Base-by-base conservation (phyloP, 805 yeast genomes). In the Suhomyces sp. region DNA sequence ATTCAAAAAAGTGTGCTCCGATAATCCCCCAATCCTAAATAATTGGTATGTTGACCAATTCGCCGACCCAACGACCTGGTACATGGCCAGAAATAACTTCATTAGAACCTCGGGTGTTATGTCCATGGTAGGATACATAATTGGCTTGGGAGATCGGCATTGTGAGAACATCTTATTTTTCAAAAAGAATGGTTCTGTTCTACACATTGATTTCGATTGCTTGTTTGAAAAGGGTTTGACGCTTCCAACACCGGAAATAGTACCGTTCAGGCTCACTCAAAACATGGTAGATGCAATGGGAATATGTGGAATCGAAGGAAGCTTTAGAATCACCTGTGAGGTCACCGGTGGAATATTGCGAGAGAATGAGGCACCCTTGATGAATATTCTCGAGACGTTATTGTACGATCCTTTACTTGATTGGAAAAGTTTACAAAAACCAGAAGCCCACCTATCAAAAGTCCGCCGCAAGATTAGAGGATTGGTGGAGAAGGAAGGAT, bases 151-250 rank as follows among this genome's bases (percentile, higher is more conserved):
- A 21, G 99, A 94, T 68, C 78, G 99, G 39, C 99, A 94, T 65
- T 87, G 97, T 59, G 99, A 94, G 63, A 94, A 94, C 62, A 82
- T 94, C 19, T 69, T 94, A 50, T 72, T 93, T 37, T 80, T 85
- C 60, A 85, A 86, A 54, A 80, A 77, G 41, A 80, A 85, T 3
- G 99, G 99, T 1, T 83, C 83, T 7, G 82, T 90, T 0, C 69
- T 94, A 55, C 99, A 94, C 66, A 97, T 94, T 50, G 99, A 96
- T 69, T 94, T 94, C 67, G 98, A 96, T 64, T 93, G 98, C 72
- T 73, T 94, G 41, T 94, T 96, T 63, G 98, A 93, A 52, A 94
- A 93, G 64, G 89, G 88, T 21, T 70, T 85, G 25, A 84, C 85
- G 2, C 65, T 82, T 19, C 81, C 82, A 0, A 85, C 87, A 5